phyloP scores from a whole-genome alignment of 176 grass and related monocot species.

The Rhynchospora pubera region DNA sequence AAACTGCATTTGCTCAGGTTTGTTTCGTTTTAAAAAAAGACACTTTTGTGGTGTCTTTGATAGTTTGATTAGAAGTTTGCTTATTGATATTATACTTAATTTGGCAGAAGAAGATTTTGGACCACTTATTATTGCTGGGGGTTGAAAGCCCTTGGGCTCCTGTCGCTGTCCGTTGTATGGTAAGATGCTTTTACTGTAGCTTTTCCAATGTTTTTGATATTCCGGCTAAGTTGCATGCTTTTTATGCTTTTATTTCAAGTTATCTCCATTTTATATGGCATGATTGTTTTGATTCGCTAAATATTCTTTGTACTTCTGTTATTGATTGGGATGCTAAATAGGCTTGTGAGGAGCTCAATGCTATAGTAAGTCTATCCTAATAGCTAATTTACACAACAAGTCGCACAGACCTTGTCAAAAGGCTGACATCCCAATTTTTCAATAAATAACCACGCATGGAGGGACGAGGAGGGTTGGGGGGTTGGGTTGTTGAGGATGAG shows the following conservation, averaged over 20 bases:
- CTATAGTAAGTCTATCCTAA: too few species aligned
- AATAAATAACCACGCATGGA: too few species aligned
- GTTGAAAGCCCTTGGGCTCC: conserved; percentile 97
- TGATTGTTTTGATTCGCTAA: background rate
- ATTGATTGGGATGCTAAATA: too few species aligned
- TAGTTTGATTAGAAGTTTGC: conserved; percentile 22
- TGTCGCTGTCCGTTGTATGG: conserved; percentile 82
- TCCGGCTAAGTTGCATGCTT: background rate
- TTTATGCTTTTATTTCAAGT: background rate
- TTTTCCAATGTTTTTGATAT: background rate
- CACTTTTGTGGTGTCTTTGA: too few species aligned
- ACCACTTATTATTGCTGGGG: conserved; percentile 77
- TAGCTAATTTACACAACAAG: too few species aligned
- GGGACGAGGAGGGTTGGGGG: too few species aligned
- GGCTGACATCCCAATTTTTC: too few species aligned
- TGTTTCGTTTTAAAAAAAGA: background rate
- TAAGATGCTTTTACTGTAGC: conserved; percentile 32
- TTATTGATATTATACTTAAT: conserved; percentile 10
- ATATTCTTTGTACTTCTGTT: background rate
- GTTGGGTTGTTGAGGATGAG: too few species aligned
- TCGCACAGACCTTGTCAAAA: too few species aligned
- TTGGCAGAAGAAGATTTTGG: conserved; percentile 81
- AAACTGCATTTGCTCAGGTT: conserved; percentile 92
- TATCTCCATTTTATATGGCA: background rate
- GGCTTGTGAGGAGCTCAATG: too few species aligned